phyloP scores from a whole-genome alignment of 2,329 filamentous ascomycete species.

The Penicillium sp. region DNA sequence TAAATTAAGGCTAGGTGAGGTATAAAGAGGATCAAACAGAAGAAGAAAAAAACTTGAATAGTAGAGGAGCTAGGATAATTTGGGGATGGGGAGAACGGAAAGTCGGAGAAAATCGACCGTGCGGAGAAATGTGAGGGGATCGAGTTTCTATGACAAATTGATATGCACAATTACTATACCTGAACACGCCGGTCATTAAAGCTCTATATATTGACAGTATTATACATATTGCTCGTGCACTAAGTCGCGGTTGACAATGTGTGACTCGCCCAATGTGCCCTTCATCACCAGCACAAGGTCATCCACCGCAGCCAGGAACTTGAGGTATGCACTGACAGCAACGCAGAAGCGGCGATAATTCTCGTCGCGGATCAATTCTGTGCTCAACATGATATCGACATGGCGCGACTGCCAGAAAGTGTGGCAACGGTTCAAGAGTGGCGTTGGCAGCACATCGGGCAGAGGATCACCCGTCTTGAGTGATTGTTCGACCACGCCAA shows the following conservation, averaged over 20 bases:
- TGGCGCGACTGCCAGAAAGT: constrained; percentile 27
- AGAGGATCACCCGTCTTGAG: constrained; percentile 50
- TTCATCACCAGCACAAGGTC: constrained; percentile 49
- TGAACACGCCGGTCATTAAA: background rate
- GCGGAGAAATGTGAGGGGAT: constrained; percentile 8
- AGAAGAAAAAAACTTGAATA: background rate
- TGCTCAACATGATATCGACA: constrained; percentile 31
- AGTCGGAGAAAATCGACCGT: constrained; percentile 12
- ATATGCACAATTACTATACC: background rate
- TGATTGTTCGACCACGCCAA: constrained; percentile 49
- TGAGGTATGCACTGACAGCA: constrained; percentile 47
- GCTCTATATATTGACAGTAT: background rate
- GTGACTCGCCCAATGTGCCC: constrained; percentile 45
- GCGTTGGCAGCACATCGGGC: constrained; percentile 50
- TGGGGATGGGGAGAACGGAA: constrained; percentile 1
- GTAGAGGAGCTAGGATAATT: background rate
- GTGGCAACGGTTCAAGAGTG: constrained; percentile 42
- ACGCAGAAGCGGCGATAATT: constrained; percentile 50
- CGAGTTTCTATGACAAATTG: constrained; percentile 6
- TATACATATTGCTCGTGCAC: constrained; percentile 10
- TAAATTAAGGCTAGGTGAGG: background rate
- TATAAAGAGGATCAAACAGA: background rate
- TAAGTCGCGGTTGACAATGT: constrained; percentile 30
- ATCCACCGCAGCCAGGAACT: constrained; percentile 46
- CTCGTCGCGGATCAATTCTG: constrained; percentile 41